Conservation (phyloP, 2,329 filamentous ascomycete genomes). For the Talaromyces sp. region DNA sequence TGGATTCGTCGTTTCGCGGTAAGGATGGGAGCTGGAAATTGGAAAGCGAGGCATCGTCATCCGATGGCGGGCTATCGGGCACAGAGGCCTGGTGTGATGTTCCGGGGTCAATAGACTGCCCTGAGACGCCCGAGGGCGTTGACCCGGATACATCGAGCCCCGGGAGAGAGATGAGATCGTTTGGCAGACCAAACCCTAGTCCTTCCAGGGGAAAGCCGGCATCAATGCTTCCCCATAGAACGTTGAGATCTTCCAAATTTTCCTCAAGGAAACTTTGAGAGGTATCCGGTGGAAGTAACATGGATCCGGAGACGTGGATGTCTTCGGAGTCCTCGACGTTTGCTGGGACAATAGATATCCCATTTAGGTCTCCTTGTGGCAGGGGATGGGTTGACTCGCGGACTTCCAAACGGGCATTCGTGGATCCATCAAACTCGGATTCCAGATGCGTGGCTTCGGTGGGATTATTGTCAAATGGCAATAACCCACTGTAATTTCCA, state of each 20-base stretch:
- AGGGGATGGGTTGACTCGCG: constrained; percentile 1
- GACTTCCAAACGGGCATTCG: background rate
- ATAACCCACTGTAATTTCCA: constrained; percentile 2
- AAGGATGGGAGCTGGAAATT: constrained; percentile 9
- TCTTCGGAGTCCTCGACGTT: background rate
- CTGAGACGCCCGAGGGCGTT: background rate
- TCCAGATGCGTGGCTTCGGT: constrained; percentile 3
- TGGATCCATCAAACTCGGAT: background rate
- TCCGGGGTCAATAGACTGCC: background rate
- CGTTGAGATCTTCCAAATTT: constrained; percentile 8
- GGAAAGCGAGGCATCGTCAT: constrained; percentile 9
- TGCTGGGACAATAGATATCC: background rate
- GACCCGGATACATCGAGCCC: constrained; percentile 5
- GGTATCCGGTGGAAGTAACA: background rate
- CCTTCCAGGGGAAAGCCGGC: constrained; percentile 6
- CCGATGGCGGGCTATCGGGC: constrained; percentile 5
- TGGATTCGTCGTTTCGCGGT: constrained; percentile 7
- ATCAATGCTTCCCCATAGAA: constrained; percentile 5
- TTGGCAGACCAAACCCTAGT: constrained; percentile 7
- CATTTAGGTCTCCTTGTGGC: constrained; percentile 1
- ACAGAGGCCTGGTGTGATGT: background rate
- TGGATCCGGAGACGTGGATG: background rate
- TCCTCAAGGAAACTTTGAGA: constrained; percentile 3
- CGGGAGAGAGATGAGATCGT: constrained; percentile 8
- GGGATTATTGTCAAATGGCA: constrained; percentile 1